Base-by-base conservation (phyloP, 108 stramenopile species). In the Skeletonema costatum region DNA sequence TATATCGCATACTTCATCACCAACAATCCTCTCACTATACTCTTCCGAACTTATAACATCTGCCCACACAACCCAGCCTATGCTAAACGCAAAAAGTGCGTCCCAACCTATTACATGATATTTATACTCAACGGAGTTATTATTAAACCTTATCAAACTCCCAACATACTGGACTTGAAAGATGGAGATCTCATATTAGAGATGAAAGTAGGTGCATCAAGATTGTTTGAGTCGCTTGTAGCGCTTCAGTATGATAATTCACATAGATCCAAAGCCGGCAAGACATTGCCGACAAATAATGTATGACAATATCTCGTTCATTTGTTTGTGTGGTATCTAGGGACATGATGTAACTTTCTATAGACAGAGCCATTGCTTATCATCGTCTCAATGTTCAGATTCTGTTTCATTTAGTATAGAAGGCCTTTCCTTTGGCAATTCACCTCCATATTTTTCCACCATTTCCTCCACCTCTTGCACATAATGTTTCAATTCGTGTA, bases 391-490 rank as follows among this genome's bases (percentile, higher is more conserved):
- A 29, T 56, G 53, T 56, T 56, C 53, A 25, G 53, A 56, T n/a
- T 56, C 7, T 25, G 53, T n/a, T 25, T 56, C 53, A 10, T 1
- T 17, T 10, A 56, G 21, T 25, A 56, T 4, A 56, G 25, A 56
- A 56, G 53, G 53, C 25, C 25, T 56, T 0, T 25, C 64, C 17
- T 66, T 42, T 5, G 82, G 82, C 25, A 79, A 46, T 69, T 70
- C 70, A 13, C 66, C 48, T 32, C 78, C 82, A 38, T 62, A 31
- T 21, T 60, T 25, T 17, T 51, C 50, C 3, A 83, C 44, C 30
- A 69, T 44, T 33, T 59, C 78, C 53, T 84, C 83, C 60, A 84
- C 16, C 35, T 76, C 59, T 0, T 70, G 32, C 25, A 78, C 63
- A 60, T 84, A 66, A 12, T 75, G 61, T 36, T 64, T 70, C 13